phyloP scores from a whole-genome alignment of 371 early-diverging fungal genomes.

The Basidiobolus meristosporus region DNA sequence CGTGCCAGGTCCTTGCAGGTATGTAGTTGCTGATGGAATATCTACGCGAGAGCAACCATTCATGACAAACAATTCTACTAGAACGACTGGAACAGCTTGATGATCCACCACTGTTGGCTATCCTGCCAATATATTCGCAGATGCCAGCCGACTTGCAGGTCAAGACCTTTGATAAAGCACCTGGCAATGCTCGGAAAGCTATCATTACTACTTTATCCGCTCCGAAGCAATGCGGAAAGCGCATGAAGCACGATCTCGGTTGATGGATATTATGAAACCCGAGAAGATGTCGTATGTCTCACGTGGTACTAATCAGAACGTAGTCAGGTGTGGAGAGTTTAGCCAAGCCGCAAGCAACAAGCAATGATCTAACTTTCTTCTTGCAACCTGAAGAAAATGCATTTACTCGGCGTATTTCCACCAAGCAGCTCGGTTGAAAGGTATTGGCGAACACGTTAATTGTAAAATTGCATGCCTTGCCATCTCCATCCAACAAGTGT shows the following conservation, averaged over 20 bases:
- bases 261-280: conserved; percentile 78
- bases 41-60: not conserved
- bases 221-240: conserved; percentile 88
- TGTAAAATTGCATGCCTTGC: conserved; percentile 84
- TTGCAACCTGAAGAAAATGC: conserved; percentile 35
- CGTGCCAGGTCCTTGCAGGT: conserved; percentile 48
- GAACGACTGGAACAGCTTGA: conserved; percentile 73
- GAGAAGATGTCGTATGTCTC: conserved; percentile 53
- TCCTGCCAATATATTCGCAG: conserved; percentile 88
- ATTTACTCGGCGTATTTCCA: conserved; percentile 93
- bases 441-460: conserved; percentile 87
- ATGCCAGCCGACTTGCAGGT: conserved; percentile 82
- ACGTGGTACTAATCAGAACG: conserved; percentile 87
- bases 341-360: not conserved
- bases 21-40: too few species aligned
- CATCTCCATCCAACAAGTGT: conserved; percentile 91
- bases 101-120: conserved; percentile 57
- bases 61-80: not conserved
- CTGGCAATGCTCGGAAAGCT: conserved; percentile 60
- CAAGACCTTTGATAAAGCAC: conserved; percentile 72
- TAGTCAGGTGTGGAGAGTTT: conserved; percentile 36
- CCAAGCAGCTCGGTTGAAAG: conserved; percentile 80
- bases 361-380: not conserved
- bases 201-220: conserved; percentile 92
- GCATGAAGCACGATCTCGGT: conserved; percentile 79